Evolutionary conservation across 352 stramenopile species (phyloP), one percentile per base, ranked within the genome.

Genomic region (Globisporangium takayamanum): DNA sequence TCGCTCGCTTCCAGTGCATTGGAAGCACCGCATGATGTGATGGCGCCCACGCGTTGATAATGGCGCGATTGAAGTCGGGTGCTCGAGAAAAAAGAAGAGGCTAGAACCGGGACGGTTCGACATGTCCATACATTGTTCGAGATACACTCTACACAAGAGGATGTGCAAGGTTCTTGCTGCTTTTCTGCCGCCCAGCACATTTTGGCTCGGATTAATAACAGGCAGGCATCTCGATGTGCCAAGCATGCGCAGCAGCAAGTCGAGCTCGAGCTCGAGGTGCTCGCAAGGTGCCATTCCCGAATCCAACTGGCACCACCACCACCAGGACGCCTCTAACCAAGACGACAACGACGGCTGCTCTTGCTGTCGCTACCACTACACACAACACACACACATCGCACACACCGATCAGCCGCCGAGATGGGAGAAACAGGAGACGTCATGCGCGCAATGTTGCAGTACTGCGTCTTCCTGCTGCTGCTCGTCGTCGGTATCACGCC

Each of bases 391-490:
- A 16, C 44, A 44, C 12, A 39, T 14, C 33, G 4, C 46, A 15
- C 14, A 11, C 22, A 30, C 25, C 4, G 12, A 15, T 33, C 47
- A 5, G 16, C 26, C 25, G 26, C 25, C 30, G 18, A 25, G 48
- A 62, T 62, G 56, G 26, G 16, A 22, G 47, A 62, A 22, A 51
- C 49, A 42, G 49, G 49, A 50, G 55, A 70, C 42, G 61, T 53
- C 55, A 66, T 73, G 39, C 70, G 59, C 59, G 68, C 66, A 51
- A 10, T 78, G 54, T 58, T 82, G 48, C 72, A 87, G 57, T 79
- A 78, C 66, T 37, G 65, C 56, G 62, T 84, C 47, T 76, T 88
- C 63, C 62, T 53, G 46, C 45, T 73, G 18, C 63, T 88, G 37
- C 42, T 80, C 22, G 53, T 83, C 30, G 50, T 88, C 26, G 65